Evolutionary conservation across 371 early-diverging fungal genomes (phyloP).

Genomic region (Saksenaea oblongispora): DNA sequence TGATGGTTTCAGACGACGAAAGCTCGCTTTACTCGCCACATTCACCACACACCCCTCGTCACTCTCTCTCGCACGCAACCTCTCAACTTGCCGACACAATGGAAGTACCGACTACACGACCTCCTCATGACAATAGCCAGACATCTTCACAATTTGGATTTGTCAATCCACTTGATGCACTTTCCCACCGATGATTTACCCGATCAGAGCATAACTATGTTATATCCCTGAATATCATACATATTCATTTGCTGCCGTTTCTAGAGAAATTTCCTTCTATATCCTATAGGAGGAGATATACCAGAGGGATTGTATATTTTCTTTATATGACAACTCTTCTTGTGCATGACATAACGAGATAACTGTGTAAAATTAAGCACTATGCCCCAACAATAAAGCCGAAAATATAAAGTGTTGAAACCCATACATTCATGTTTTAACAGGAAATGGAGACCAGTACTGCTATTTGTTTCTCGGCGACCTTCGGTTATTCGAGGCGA

Average conservation of each 20-base stretch:
- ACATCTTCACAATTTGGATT: background rate
- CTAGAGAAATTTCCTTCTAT: background rate
- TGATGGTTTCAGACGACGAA: slow-evolving; percentile 32
- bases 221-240: background rate
- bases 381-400: background rate
- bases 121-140: background rate
- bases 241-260: background rate
- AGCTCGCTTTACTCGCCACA: slow-evolving; percentile 30
- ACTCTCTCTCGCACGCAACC: slow-evolving; percentile 11
- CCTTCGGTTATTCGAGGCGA: too few relatives aligned
- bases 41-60: slow-evolving; percentile 24
- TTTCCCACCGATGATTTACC: background rate
- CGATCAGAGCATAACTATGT: background rate
- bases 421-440: background rate
- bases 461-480: too few relatives aligned
- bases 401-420: background rate
- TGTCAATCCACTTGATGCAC: slow-evolving; percentile 3
- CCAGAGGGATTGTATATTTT: slow-evolving; percentile 3
- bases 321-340: background rate
- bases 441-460: too few relatives aligned
- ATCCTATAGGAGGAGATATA: background rate
- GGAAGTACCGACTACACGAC: slow-evolving; percentile 14
- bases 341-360: background rate
- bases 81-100: slow-evolving; percentile 1
- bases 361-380: background rate